Evolutionary conservation across 2,329 filamentous ascomycete species (phyloP).

Genomic region (Aspergillus uvarum): DNA sequence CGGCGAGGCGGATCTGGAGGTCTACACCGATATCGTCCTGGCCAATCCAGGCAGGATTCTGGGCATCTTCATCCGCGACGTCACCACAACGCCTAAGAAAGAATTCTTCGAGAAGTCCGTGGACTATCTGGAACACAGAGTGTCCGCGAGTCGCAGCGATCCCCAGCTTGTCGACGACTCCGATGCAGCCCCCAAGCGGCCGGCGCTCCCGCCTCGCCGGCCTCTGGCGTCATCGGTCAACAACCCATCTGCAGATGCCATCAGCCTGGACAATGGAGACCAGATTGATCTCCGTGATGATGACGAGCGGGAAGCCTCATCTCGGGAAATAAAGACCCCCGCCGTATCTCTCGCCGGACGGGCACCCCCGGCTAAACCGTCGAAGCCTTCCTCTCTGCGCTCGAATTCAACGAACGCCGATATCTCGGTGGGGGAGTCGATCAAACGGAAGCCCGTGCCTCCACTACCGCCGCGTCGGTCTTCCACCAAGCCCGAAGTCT

Average conservation of each 20-base stretch:
- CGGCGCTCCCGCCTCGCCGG: slow-evolving; percentile 42
- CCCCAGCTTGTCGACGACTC: slow-evolving; percentile 27
- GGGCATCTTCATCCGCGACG: slow-evolving; percentile 90
- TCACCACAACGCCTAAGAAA: slow-evolving; percentile 73
- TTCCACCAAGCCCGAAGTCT: slow-evolving; percentile 15
- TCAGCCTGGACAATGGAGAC: slow-evolving; percentile 31
- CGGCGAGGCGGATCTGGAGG: slow-evolving; percentile 93
- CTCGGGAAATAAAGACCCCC: slow-evolving; percentile 18
- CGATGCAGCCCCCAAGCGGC: slow-evolving; percentile 33
- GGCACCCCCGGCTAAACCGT: slow-evolving; percentile 43
- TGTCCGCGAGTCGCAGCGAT: slow-evolving; percentile 26
- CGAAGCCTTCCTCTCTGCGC: slow-evolving; percentile 46
- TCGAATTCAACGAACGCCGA: slow-evolving; percentile 32
- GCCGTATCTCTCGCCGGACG: slow-evolving; percentile 17
- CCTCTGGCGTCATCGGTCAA: slow-evolving; percentile 19
- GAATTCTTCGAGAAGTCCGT: slow-evolving; percentile 75
- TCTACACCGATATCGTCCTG: slow-evolving; percentile 90
- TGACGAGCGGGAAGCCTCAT: slow-evolving; percentile 16
- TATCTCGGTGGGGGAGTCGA: slow-evolving; percentile 18
- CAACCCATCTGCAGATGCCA: slow-evolving; percentile 19
- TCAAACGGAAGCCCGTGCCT: slow-evolving; percentile 37
- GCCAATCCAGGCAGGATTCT: slow-evolving; percentile 79
- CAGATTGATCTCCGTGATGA: slow-evolving; percentile 45
- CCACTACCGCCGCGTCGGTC: slow-evolving; percentile 40
- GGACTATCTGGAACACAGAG: slow-evolving; percentile 31